These are phyloP conservation scores for Cercophora samala DNA, from an alignment of 495 filamentous ascomycete species.

Conservation along the genomic window DNA sequence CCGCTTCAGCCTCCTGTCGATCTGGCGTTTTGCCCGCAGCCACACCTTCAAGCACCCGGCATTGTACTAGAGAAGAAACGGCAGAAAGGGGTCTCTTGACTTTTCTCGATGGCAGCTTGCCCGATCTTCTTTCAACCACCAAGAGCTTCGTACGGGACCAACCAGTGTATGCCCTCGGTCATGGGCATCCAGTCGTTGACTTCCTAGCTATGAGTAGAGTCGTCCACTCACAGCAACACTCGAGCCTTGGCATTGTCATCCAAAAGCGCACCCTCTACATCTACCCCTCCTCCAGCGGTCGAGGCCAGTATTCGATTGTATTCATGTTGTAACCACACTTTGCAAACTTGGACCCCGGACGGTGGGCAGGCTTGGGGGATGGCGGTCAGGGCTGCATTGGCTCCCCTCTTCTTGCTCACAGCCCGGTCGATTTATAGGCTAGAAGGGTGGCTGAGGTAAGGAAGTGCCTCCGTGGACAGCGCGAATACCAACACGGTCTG, in stretches of 20 bases:
- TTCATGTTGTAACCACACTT: background rate
- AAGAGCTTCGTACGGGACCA: background rate
- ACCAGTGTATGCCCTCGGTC: background rate
- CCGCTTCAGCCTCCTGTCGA: constrained; percentile 9
- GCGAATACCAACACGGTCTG: background rate
- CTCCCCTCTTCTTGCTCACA: background rate
- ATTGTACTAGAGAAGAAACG: background rate
- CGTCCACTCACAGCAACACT: background rate
- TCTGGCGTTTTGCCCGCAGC: constrained; percentile 8
- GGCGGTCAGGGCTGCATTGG: background rate
- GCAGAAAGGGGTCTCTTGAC: too few relatives aligned
- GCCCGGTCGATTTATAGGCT: background rate
- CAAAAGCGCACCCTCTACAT: background rate
- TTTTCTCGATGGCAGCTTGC: background rate
- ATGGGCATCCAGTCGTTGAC: background rate
- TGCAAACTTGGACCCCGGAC: background rate
- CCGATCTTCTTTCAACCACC: background rate
- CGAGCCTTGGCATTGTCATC: background rate
- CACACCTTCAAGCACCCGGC: background rate
- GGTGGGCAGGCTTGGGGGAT: constrained; percentile 1
- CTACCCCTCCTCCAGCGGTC: constrained; percentile 5
- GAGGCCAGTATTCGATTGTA: background rate
- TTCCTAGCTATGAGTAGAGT: background rate
- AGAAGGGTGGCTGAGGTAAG: background rate
- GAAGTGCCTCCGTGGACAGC: background rate